Conservation (phyloP, 1,139 yeast genomes). For the Meyerozyma guilliermondii region DNA sequence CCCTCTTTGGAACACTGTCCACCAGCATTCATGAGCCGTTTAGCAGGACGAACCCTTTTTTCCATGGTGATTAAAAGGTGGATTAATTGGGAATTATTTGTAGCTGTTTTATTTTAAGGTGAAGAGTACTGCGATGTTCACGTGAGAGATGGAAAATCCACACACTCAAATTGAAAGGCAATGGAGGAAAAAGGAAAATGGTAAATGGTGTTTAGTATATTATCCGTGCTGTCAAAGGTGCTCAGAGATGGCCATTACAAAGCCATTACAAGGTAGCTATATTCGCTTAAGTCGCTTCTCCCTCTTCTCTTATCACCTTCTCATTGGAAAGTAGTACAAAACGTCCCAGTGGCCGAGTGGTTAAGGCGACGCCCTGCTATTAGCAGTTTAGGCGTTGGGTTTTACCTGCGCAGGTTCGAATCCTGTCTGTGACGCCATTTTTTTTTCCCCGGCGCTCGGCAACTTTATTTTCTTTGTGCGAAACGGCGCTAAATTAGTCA, state of each 20-base stretch:
- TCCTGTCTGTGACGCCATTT: conserved; percentile 76
- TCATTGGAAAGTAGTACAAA: neutral
- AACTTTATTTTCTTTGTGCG: neutral
- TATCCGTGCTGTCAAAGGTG: too few relatives aligned
- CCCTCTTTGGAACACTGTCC: conserved; percentile 41
- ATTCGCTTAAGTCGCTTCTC: neutral
- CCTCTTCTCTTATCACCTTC: neutral
- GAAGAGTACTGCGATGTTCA: neutral
- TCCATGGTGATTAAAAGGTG: conserved; percentile 1
- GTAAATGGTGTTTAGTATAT: neutral
- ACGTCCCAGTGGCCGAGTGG: conserved; percentile 22
- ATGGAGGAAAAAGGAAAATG: neutral
- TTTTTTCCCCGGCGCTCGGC: conserved; percentile 11
- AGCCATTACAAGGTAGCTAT: neutral
- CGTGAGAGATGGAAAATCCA: neutral
- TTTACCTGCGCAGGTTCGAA: conserved; percentile 87
- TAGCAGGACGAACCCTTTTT: conserved; percentile 35
- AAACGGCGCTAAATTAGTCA: neutral
- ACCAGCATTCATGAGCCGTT: conserved; percentile 30
- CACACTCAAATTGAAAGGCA: neutral
- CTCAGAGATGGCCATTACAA: neutral
- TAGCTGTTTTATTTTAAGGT: too few relatives aligned
- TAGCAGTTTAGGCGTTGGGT: conserved; percentile 66
- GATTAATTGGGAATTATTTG: too few relatives aligned
- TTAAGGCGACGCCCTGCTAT: conserved; percentile 24